Evolutionary conservation across 164 flowering plant genomes (phyloP).

Genomic region (Euptelea pleiosperma): DNA sequence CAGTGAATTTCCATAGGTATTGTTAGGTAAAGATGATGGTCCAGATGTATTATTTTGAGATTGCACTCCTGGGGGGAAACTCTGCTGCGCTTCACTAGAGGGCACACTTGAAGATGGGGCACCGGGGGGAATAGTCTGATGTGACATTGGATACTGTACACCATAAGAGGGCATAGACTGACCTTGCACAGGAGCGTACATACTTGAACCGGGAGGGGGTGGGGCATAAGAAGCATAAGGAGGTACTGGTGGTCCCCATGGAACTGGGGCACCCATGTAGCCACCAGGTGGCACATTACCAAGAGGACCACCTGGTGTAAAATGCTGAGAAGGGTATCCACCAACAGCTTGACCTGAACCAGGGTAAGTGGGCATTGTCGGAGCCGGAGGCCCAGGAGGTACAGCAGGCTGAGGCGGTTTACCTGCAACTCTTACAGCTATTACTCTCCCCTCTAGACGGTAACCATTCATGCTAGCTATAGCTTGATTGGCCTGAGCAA

Average conservation of each 20-base stretch:
- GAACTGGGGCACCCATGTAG: constrained; percentile 65
- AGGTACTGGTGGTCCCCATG: constrained; percentile 81
- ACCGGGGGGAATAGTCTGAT: constrained; percentile 45
- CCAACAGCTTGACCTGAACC: constrained; percentile 44
- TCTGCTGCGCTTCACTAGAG: constrained; percentile 56
- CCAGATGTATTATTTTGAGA: constrained; percentile 13
- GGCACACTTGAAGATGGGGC: constrained; percentile 40
- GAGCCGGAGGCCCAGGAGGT: constrained; percentile 75
- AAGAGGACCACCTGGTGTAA: constrained; percentile 55
- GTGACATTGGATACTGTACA: constrained; percentile 59
- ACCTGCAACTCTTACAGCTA: constrained; percentile 96
- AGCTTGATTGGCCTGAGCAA: constrained; percentile 79
- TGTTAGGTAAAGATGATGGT: constrained; percentile 7
- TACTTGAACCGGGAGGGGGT: constrained; percentile 70
- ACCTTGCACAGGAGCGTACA: constrained; percentile 55
- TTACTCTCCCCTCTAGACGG: constrained; percentile 73
- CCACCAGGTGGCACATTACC: constrained; percentile 44
- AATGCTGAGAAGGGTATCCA: constrained; percentile 79
- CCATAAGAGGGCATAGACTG: constrained; percentile 66
- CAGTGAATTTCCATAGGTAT: constrained; percentile 29
- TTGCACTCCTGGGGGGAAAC: constrained; percentile 34
- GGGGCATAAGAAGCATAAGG: constrained; percentile 57
- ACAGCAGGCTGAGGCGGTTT: constrained; percentile 84
- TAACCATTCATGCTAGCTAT: constrained; percentile 79
- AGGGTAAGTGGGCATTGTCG: constrained; percentile 53